A percentile compares a stretch with the other conserved stretches of the same genome.
These are phyloP conservation scores for Candida krabiensis DNA, from an alignment of 805 yeast species.

Conservation along the genomic window DNA sequence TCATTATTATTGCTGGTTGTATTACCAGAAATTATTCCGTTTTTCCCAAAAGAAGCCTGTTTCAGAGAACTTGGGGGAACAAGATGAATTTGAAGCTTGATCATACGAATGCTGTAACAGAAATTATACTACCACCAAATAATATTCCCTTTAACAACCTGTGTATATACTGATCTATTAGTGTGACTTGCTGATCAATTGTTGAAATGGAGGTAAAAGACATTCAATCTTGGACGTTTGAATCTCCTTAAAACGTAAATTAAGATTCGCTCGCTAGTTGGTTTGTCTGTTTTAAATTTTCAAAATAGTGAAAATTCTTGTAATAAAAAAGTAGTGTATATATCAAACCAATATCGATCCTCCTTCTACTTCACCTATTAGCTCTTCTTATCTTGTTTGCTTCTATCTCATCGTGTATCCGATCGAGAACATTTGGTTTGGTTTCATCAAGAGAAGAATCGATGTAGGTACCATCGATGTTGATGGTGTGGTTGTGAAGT, in stretches of 20 bases:
- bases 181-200: not conserved
- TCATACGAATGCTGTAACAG: slow-evolving; percentile 14
- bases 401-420: slow-evolving; percentile 31
- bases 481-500: slow-evolving; percentile 20
- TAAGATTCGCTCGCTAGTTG: too few species aligned
- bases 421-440: slow-evolving; percentile 21
- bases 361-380: too few species aligned
- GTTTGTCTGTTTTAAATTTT: too few species aligned
- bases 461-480: not conserved
- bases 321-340: too few species aligned
- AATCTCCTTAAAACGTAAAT: too few species aligned
- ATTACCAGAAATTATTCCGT: slow-evolving; percentile 2
- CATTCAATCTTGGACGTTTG: too few species aligned
- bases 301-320: too few species aligned
- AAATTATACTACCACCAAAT: too few species aligned
- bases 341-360: too few species aligned
- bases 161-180: too few species aligned
- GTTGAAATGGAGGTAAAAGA: too few species aligned
- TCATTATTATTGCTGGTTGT: slow-evolving; percentile 5
- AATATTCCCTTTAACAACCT: too few species aligned
- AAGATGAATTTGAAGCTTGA: slow-evolving; percentile 28
- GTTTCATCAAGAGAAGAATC: slow-evolving; percentile 2
- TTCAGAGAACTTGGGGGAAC: slow-evolving; percentile 27
- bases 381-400: slow-evolving; percentile 15
- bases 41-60: not conserved